Conservation (phyloP, 2,329 filamentous ascomycete genomes). For the Beauveria varroae region DNA sequence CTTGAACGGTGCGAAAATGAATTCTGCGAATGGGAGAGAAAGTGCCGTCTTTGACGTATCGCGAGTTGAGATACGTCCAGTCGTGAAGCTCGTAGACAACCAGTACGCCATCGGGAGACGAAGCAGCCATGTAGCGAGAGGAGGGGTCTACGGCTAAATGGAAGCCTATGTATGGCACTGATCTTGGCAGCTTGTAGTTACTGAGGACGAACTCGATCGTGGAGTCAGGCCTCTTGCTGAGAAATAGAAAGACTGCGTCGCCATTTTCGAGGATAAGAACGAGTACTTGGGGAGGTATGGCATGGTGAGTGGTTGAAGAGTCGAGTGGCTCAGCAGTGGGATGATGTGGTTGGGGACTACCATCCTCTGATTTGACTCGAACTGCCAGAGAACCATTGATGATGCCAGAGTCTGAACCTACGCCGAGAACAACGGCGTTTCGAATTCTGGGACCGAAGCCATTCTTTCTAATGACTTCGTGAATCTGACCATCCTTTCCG, state of each 20-base stretch:
- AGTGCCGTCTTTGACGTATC: constrained; percentile 35
- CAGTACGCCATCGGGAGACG: constrained; percentile 62
- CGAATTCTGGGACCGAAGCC: constrained; percentile 75
- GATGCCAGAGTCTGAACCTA: constrained; percentile 28
- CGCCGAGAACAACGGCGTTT: constrained; percentile 69
- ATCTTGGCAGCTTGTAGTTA: constrained; percentile 50
- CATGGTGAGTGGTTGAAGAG: not conserved
- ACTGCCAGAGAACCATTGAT: constrained; percentile 16
- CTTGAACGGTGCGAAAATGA: constrained; percentile 46
- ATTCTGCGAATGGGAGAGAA: constrained; percentile 51
- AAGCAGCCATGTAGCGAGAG: constrained; percentile 60
- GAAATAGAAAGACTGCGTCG: constrained; percentile 70
- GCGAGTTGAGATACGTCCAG: constrained; percentile 41
- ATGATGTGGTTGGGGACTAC: constrained; percentile 30
- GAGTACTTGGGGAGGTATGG: constrained; percentile 66
- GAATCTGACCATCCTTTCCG: constrained; percentile 58
- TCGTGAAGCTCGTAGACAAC: constrained; percentile 63
- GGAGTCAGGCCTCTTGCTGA: constrained; percentile 38
- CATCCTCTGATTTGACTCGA: constrained; percentile 32
- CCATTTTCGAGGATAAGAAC: constrained; percentile 68
- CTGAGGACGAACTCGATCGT: constrained; percentile 53
- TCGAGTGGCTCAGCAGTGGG: constrained; percentile 13
- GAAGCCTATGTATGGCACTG: constrained; percentile 51
- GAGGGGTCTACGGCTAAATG: constrained; percentile 72
- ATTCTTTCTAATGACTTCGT: constrained; percentile 66